Conservation (phyloP, 305 asterid species). For the Fraxinus ornus region DNA sequence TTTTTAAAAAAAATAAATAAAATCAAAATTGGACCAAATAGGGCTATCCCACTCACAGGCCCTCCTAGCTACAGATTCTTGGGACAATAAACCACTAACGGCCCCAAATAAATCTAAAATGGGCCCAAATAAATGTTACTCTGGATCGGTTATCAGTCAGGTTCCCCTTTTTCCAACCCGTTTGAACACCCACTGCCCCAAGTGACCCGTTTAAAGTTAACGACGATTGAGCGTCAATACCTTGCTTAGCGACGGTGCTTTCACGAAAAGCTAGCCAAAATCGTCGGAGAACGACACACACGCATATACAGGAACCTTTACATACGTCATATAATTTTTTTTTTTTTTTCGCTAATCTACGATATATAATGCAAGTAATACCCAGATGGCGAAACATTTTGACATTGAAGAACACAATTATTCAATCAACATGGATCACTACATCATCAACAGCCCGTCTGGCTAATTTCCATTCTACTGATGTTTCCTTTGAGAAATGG, state of each 20-base stretch:
- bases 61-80: no score
- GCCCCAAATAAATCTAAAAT: no score
- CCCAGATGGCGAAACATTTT: conserved; percentile 58
- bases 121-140: not conserved
- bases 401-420: conserved; percentile 39
- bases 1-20: no score
- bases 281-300: not conserved
- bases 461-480: conserved; percentile 60
- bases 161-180: not conserved
- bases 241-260: not conserved
- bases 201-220: not conserved
- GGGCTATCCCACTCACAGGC: no score
- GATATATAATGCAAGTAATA: conserved; percentile 46
- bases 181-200: not conserved
- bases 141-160: not conserved
- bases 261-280: not conserved
- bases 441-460: conserved; percentile 26
- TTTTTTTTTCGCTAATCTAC: not conserved
- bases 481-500: conserved; percentile 48
- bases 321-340: not conserved
- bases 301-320: not conserved
- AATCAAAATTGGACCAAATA: no score
- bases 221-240: not conserved
- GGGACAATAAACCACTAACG: no score
- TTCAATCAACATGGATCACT: conserved; percentile 36